phyloP scores from a whole-genome alignment of 768 basidiomycete species.

The Xerocomellus amylosporus region DNA sequence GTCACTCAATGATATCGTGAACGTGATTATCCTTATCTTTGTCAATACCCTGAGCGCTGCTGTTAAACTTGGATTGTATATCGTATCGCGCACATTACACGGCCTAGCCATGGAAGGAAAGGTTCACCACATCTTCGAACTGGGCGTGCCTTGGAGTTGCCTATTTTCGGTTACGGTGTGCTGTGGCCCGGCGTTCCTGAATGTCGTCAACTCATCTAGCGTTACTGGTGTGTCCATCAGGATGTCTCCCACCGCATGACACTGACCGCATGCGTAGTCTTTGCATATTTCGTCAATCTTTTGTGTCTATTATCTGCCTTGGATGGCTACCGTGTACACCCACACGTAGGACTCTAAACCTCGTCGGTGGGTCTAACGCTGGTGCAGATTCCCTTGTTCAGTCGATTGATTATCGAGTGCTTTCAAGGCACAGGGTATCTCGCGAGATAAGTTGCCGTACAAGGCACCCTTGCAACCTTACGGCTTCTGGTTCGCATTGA shows the following conservation, averaged over 20 bases:
- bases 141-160: slow-evolving; percentile 32
- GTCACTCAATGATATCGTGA: slow-evolving; percentile 50
- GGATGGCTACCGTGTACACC: slow-evolving; percentile 50
- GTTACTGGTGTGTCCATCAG: slow-evolving; percentile 42
- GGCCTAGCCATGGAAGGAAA: slow-evolving; percentile 50
- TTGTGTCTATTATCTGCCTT: slow-evolving; percentile 39
- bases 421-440: slow-evolving; percentile 42
- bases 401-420: slow-evolving; percentile 52
- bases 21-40: slow-evolving; percentile 59
- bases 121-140: slow-evolving; percentile 46
- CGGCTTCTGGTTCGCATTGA: slow-evolving; percentile 60
- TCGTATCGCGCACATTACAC: slow-evolving; percentile 50
- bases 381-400: slow-evolving; percentile 23
- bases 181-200: slow-evolving; percentile 59
- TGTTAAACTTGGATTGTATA: slow-evolving; percentile 55
- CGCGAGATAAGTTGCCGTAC: slow-evolving; percentile 45
- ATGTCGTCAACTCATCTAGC: slow-evolving; percentile 51
- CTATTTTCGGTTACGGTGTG: slow-evolving; percentile 48
- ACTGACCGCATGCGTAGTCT: slow-evolving; percentile 16
- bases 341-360: slow-evolving; percentile 49
- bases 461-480: slow-evolving; percentile 34
- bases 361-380: not conserved
- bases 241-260: not conserved
- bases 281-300: slow-evolving; percentile 41
- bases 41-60: slow-evolving; percentile 52